Percentiles rank a stretch among this genome's conserved stretches.
Evolutionary conservation across 2,329 filamentous ascomycete genomes (phyloP).

Genomic region (Pseudovirgaria hyperparasitica): DNA sequence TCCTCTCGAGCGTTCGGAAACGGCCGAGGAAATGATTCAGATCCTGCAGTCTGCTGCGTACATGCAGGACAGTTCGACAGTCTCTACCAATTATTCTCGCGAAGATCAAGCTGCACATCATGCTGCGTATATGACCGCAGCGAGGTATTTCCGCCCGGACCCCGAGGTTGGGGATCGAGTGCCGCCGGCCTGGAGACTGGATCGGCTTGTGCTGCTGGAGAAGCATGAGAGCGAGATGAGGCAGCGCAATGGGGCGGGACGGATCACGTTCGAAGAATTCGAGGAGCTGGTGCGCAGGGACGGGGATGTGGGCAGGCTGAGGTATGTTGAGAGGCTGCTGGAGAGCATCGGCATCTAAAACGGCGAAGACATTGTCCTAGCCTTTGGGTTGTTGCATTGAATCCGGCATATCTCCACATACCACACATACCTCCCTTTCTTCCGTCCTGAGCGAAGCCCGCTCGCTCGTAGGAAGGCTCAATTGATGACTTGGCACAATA

Average conservation of each 20-base stretch:
- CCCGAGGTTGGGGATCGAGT: constrained; percentile 8
- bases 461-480: too few species aligned
- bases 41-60: neutral
- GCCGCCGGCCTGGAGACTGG: constrained; percentile 12
- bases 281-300: constrained; percentile 58
- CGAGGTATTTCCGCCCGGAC: constrained; percentile 2
- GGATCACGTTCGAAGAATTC: constrained; percentile 69
- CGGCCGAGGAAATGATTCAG: neutral
- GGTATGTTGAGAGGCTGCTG: constrained; percentile 84
- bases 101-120: constrained; percentile 8
- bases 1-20: too few species aligned
- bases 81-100: constrained; percentile 10
- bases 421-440: too few species aligned
- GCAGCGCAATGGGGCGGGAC: constrained; percentile 64
- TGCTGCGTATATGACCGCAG: constrained; percentile 1
- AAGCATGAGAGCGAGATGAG: constrained; percentile 55
- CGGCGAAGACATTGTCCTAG: neutral
- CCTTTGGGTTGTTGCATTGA: neutral
- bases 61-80: neutral
- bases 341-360: constrained; percentile 50
- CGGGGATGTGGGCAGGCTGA: constrained; percentile 44
- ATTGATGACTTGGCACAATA: too few species aligned
- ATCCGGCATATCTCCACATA: too few species aligned
- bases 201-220: constrained; percentile 41
- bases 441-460: too few species aligned